These are phyloP conservation scores for Populus tremula DNA, from an alignment of 345 rosid species.

Conservation along the genomic window DNA sequence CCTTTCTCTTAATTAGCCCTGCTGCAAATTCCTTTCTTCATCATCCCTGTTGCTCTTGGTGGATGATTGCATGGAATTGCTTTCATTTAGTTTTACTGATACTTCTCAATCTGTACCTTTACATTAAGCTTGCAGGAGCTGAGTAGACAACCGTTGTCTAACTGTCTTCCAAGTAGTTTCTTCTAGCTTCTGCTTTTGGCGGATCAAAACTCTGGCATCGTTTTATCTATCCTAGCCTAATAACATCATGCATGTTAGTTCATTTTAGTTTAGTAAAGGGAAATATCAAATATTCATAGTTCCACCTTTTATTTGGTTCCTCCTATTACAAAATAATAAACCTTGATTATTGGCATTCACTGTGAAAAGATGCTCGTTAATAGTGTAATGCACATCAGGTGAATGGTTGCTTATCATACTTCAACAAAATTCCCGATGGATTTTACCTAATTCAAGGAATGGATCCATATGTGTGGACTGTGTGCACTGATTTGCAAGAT, in stretches of 20 bases:
- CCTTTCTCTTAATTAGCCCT: not conserved
- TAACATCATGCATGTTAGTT: not conserved
- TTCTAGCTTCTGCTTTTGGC: not conserved
- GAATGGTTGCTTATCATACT: constrained; percentile 91
- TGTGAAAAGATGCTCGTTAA: constrained; percentile 16
- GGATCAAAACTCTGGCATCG: not conserved
- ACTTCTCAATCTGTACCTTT: not conserved
- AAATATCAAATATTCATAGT: not conserved
- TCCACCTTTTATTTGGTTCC: not conserved
- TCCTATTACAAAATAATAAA: not conserved
- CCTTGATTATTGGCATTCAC: not conserved
- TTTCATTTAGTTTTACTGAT: not conserved
- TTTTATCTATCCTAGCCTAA: not conserved
- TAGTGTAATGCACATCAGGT: constrained; percentile 54
- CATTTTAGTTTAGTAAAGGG: not conserved
- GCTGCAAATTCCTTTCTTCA: not conserved
- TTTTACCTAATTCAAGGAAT: constrained; percentile 84
- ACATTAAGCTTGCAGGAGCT: not conserved
- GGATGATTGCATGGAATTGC: not conserved
- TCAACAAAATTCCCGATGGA: constrained; percentile 93
- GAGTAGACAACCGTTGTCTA: not conserved
- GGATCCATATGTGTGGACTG: constrained; percentile 87
- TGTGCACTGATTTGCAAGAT: constrained; percentile 82
- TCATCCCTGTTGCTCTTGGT: not conserved
- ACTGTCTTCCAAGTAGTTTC: not conserved